phyloP scores from a whole-genome alignment of 2,329 filamentous ascomycete genomes.

The Cercospora sojina region DNA sequence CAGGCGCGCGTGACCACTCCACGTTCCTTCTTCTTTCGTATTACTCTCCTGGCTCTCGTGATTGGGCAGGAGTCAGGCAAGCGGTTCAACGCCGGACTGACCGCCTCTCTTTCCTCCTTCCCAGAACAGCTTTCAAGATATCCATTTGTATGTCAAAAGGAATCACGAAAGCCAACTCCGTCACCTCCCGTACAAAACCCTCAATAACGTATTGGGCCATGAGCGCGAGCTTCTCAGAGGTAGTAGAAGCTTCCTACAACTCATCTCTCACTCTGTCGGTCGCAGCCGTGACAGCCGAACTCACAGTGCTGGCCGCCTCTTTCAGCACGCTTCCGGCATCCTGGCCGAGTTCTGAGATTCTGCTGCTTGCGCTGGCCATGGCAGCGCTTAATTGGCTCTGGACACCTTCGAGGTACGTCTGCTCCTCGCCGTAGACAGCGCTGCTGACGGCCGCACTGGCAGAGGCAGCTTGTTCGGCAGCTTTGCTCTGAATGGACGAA shows the following conservation, averaged over 20 bases:
- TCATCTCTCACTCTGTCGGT: background rate
- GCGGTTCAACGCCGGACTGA: background rate
- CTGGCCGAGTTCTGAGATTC: constrained; percentile 43
- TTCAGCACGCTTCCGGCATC: constrained; percentile 34
- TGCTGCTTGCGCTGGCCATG: constrained; percentile 47
- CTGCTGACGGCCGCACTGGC: constrained; percentile 49
- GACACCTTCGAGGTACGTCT: constrained; percentile 50
- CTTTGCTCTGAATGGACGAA: constrained; percentile 48
- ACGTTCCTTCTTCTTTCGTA: background rate
- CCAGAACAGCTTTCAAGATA: background rate
- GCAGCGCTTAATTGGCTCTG: constrained; percentile 44
- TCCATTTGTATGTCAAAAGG: background rate
- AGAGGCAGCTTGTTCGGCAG: constrained; percentile 45
- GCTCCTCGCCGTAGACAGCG: constrained; percentile 53
- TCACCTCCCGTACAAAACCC: background rate
- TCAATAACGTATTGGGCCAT: background rate
- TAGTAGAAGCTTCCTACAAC: background rate
- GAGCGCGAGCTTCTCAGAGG: background rate
- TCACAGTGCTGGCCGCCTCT: constrained; percentile 30
- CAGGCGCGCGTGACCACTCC: background rate
- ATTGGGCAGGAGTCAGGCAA: background rate
- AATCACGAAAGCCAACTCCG: background rate
- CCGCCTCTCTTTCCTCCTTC: background rate
- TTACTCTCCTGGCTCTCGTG: background rate
- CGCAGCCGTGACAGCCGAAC: background rate